Percentiles rank a stretch among this genome's conserved stretches.
These are phyloP conservation scores for Sclerotinia minor DNA, from an alignment of 2,329 filamentous ascomycete genomes.

Conservation along the genomic window DNA sequence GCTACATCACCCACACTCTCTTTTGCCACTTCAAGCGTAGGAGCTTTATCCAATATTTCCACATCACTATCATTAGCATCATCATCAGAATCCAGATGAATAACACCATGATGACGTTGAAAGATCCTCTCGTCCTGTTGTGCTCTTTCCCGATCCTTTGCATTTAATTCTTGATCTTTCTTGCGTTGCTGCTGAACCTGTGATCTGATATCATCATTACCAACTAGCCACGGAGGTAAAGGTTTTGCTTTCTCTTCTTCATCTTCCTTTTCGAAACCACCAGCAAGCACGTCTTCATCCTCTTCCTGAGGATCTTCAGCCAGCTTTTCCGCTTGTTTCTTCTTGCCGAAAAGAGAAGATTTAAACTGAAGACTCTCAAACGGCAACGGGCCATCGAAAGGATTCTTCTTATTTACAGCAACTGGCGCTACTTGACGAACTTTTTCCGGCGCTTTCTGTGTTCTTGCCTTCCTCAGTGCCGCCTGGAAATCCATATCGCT, in stretches of 20 bases:
- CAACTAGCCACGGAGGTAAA: slow-evolving; percentile 73
- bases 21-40: slow-evolving; percentile 30
- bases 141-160: slow-evolving; percentile 59
- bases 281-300: slow-evolving; percentile 41
- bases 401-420: slow-evolving; percentile 57
- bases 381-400: slow-evolving; percentile 79
- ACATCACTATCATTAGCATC: slow-evolving; percentile 47
- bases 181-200: slow-evolving; percentile 59
- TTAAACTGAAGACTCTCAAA: slow-evolving; percentile 83
- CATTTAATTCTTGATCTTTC: slow-evolving; percentile 60
- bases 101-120: slow-evolving; percentile 51
- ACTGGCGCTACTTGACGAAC: slow-evolving; percentile 43
- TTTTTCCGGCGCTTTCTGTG: slow-evolving; percentile 51
- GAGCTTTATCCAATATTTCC: slow-evolving; percentile 55
- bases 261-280: slow-evolving; percentile 44
- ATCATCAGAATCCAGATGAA: slow-evolving; percentile 64
- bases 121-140: slow-evolving; percentile 56
- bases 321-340: slow-evolving; percentile 34
- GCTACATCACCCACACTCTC: slow-evolving; percentile 35
- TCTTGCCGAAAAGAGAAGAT: slow-evolving; percentile 57
- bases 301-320: slow-evolving; percentile 32
- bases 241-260: slow-evolving; percentile 47
- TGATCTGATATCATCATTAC: slow-evolving; percentile 64
- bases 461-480: slow-evolving; percentile 70
- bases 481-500: slow-evolving; percentile 79